A percentile compares a stretch with the other conserved stretches of the same genome.
Evolutionary conservation across 306 rosid species (phyloP).

Genomic region (Acacia crassicarpa): DNA sequence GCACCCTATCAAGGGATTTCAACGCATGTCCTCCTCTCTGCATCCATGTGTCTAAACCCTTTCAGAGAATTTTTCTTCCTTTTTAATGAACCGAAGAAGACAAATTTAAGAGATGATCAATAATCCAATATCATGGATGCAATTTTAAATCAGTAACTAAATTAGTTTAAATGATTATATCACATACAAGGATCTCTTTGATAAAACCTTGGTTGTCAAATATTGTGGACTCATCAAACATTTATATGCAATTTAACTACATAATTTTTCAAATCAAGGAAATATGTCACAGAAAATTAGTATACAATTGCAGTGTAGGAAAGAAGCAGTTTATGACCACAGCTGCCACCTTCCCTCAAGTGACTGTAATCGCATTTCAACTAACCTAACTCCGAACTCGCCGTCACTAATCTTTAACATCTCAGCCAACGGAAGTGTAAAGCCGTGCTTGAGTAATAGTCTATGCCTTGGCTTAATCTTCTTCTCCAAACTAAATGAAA

Average conservation of each 20-base stretch:
- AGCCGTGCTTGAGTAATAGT: constrained; percentile 43
- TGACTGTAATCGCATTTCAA: constrained; percentile 47
- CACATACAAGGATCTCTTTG: background rate
- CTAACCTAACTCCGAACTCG: constrained; percentile 50
- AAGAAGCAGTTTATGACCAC: constrained; percentile 14
- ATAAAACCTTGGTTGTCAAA: background rate
- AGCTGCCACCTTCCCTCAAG: constrained; percentile 24
- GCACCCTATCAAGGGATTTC: background rate
- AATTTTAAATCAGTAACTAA: background rate
- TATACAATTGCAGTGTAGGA: constrained; percentile 4
- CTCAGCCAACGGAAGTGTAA: constrained; percentile 49
- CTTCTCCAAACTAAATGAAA: constrained; percentile 78
- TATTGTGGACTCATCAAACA: constrained; percentile 1
- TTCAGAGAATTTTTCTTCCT: background rate
- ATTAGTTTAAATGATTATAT: background rate
- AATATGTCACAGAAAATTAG: constrained; percentile 10
- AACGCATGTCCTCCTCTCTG: background rate
- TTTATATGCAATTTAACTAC: background rate
- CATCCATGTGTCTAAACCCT: background rate
- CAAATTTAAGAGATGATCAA: background rate
- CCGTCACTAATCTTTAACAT: constrained; percentile 77
- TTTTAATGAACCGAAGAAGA: background rate
- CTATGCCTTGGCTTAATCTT: constrained; percentile 69
- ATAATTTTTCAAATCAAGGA: background rate
- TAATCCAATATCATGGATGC: background rate